Percentiles rank a stretch among this genome's conserved stretches.
phyloP scores from a whole-genome alignment of 495 filamentous ascomycete genomes.

The Peziza echinospora region DNA sequence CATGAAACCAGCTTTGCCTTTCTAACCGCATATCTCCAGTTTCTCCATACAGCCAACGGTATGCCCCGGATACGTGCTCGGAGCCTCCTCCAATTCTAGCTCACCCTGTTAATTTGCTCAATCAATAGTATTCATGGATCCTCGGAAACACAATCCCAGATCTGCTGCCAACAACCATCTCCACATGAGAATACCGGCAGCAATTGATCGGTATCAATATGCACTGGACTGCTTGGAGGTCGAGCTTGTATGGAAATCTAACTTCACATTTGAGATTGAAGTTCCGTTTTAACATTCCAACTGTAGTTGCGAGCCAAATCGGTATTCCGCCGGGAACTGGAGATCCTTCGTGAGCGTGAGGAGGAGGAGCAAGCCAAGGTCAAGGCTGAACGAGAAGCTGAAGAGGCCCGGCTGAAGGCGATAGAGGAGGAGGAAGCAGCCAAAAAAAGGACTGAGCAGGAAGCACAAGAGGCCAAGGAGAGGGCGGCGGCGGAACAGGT shows the following conservation, averaged over 20 bases:
- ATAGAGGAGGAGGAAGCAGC: neutral
- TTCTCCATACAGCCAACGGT: neutral
- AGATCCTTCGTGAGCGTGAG: neutral
- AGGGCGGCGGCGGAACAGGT: neutral
- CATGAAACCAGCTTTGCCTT: neutral
- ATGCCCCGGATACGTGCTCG: too few species aligned
- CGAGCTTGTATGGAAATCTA: neutral
- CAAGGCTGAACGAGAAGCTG: neutral
- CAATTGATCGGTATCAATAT: neutral
- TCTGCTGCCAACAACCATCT: neutral
- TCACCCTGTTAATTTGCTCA: neutral
- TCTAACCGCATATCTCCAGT: neutral
- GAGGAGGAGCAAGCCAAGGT: constrained; percentile 5
- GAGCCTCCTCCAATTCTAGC: too few species aligned
- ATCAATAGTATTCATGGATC: neutral
- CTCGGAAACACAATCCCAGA: neutral
- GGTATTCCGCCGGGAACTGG: neutral
- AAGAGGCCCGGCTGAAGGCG: neutral
- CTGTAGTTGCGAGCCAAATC: neutral
- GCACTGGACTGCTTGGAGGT: neutral
- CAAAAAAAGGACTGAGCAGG: neutral
- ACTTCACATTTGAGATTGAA: neutral
- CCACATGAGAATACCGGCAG: neutral
- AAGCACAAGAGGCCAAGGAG: neutral
- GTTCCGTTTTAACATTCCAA: neutral